Evolutionary conservation across 2,329 filamentous ascomycete species (phyloP).

Genomic region (Fusarium nodosum): DNA sequence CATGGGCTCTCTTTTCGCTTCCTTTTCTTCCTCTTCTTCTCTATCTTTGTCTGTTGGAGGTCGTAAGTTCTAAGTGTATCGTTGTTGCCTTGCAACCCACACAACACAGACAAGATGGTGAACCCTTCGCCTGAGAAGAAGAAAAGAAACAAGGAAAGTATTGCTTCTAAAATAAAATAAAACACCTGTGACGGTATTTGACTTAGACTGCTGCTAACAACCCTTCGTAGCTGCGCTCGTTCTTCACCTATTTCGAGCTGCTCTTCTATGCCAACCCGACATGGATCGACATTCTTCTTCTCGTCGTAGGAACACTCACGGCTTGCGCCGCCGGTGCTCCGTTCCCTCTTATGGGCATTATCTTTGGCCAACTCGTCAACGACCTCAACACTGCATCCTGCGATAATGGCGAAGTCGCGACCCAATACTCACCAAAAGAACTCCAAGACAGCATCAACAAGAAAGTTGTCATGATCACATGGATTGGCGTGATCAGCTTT

Average conservation of each 20-base stretch:
- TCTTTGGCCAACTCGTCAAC: constrained; percentile 74
- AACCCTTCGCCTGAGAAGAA: constrained; percentile 9
- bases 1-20: not conserved
- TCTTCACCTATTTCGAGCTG: constrained; percentile 60
- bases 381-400: constrained; percentile 71
- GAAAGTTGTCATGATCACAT: constrained; percentile 73
- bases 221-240: constrained; percentile 33
- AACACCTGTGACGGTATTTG: not conserved
- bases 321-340: constrained; percentile 72
- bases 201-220: constrained; percentile 14
- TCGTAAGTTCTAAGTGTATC: not conserved
- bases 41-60: not conserved
- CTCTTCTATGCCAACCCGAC: constrained; percentile 62
- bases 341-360: constrained; percentile 73
- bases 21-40: not conserved
- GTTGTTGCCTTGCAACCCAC: constrained; percentile 12
- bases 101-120: constrained; percentile 31
- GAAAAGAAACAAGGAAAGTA: constrained; percentile 33
- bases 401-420: constrained; percentile 48
- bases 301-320: constrained; percentile 58
- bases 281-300: constrained; percentile 59
- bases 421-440: constrained; percentile 45
- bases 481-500: constrained; percentile 74
- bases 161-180: too few species aligned
- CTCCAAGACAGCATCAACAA: constrained; percentile 63